Evolutionary conservation across 371 early-diverging fungal species (phyloP).

Genomic region (Syncephalastrum monosporum): DNA sequence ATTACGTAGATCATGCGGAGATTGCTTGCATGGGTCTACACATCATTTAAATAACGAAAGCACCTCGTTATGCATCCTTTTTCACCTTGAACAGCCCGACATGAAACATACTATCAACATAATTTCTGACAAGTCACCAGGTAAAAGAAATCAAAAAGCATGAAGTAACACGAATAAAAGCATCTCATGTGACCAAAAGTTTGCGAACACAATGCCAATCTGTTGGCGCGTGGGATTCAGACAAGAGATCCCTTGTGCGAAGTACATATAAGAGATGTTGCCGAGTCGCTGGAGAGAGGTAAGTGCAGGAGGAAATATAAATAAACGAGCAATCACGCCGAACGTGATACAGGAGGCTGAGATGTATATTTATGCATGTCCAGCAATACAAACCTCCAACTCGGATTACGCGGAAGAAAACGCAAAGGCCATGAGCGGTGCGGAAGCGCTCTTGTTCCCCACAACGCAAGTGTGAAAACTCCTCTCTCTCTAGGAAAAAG

Average conservation of each 20-base stretch:
- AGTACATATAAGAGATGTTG: conserved; percentile 23
- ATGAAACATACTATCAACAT: conserved; percentile 12
- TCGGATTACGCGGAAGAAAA: conserved; percentile 8
- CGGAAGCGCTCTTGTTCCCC: conserved; percentile 22
- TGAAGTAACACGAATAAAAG: too few relatives aligned
- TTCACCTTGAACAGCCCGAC: too few relatives aligned
- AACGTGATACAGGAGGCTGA: conserved; percentile 8
- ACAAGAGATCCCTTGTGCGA: conserved; percentile 1
- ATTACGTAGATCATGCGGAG: too few relatives aligned
- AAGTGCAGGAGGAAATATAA: not conserved
- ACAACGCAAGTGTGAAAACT: conserved; percentile 16
- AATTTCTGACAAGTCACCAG: conserved; percentile 23
- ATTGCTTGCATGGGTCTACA: too few relatives aligned
- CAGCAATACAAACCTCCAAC: conserved; percentile 2
- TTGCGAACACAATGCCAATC: conserved; percentile 14
- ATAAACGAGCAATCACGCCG: not conserved
- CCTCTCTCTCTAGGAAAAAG: not conserved
- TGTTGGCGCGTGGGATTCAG: conserved; percentile 19
- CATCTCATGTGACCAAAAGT: conserved; percentile 1
- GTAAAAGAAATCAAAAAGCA: not conserved
- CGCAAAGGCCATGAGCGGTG: conserved; percentile 12
- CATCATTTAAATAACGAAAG: too few relatives aligned
- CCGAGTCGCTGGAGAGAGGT: conserved; percentile 12
- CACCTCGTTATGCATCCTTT: too few relatives aligned
- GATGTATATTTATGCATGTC: not conserved